Evolutionary conservation across 805 yeast genomes (phyloP), one percentile per base, ranked within the genome.

Genomic region (Spathaspora gorwiae): DNA sequence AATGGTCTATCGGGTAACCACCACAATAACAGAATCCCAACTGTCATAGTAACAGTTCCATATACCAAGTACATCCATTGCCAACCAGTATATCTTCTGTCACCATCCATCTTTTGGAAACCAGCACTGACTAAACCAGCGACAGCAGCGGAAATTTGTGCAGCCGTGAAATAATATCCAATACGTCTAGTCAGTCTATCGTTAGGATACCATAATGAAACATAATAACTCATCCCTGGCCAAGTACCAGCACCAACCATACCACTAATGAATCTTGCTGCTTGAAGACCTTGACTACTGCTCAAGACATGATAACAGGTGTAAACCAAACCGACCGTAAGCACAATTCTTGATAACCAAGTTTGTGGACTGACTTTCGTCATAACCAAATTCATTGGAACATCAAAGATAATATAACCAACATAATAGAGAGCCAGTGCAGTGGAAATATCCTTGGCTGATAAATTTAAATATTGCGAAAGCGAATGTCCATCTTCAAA

Each of bases 81-180:
- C 84, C 89, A 88, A 30, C 96, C 96, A 40, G 83, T 76, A 47
- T 72, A 70, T 2, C 96, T 95, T 30, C 79, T 66, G 13, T 53
- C 66, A 48, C 83, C 83, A 59, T 88, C 90, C 80, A 88, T 84
- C 52, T 78, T 82, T 60, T 88, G 96, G 70, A 88, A 86, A 0
- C 95, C 95, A 2, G 96, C 96, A 45, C 86, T 79, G 11, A 88
- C 88, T 45, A 88, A 74, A 35, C 96, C 96, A 7, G 90, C 90
- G 7, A 81, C 92, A n/a, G 95, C 81, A 1, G 95, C 90, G 38
- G 90, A 81, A n/a, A 88, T 61, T 64, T 88, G 96, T 1, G 96
- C 95, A 15, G 96, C 96, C 1, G 96, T 88, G 64, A 84, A 88
- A 63, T 88, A 88, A 66, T 84, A 88, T 2, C 96, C 96, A 50